phyloP scores from a whole-genome alignment of 2,329 filamentous ascomycete species.

The Triangularia verruculosa region DNA sequence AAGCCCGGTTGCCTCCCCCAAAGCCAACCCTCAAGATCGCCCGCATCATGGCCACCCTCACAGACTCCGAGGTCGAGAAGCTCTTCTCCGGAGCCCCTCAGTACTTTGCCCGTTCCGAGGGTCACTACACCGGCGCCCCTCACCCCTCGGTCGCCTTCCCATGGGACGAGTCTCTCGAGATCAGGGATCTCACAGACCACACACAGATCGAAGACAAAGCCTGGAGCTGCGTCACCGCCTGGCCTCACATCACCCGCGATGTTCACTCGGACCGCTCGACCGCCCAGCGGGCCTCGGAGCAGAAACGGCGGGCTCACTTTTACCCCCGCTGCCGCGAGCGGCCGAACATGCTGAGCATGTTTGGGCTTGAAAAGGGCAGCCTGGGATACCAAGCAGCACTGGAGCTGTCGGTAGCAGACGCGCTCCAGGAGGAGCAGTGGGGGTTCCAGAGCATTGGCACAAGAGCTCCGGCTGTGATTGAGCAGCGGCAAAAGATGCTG shows the following conservation, averaged over 20 bases:
- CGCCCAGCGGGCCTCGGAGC: conserved; percentile 41
- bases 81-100: conserved; percentile 75
- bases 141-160: conserved; percentile 65
- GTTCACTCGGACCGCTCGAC: conserved; percentile 45
- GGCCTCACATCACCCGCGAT: conserved; percentile 57
- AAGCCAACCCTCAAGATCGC: conserved; percentile 50
- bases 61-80: conserved; percentile 60
- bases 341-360: conserved; percentile 70
- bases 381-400: conserved; percentile 67
- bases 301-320: conserved; percentile 53
- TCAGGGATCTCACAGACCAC: conserved; percentile 64
- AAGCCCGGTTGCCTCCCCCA: conserved; percentile 38
- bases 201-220: conserved; percentile 60
- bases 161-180: conserved; percentile 60
- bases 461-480: conserved; percentile 53
- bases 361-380: conserved; percentile 68
- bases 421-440: conserved; percentile 60
- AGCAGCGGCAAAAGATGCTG: conserved; percentile 57
- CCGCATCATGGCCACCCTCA: conserved; percentile 59
- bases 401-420: conserved; percentile 63
- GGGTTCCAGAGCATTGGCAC: conserved; percentile 55
- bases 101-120: conserved; percentile 61
- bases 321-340: conserved; percentile 58
- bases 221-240: conserved; percentile 61
- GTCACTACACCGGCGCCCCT: conserved; percentile 57